Base-by-base conservation (phyloP, 208 protist species). In the Borovskyia barvae region DNA sequence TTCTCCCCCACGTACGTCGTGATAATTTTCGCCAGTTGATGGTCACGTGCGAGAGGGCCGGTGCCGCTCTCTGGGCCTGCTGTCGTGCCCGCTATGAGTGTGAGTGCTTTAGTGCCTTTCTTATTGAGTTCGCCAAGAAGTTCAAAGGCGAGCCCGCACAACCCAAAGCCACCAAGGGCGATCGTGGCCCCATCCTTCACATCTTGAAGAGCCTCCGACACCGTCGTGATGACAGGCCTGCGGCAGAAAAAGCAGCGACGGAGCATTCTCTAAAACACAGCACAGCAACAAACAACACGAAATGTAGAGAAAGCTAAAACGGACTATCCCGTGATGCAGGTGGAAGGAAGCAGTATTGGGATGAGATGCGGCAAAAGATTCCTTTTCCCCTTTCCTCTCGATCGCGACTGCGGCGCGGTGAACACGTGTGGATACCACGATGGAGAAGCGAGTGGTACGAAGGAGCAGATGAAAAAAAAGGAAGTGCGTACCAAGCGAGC, bases 1-100 rank as follows among this genome's bases (percentile, higher is more conserved):
- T 98, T 98, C 60, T 98, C 93, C 39, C 95, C 96, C 2, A 98
- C 90, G 63, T 98, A 98, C 7, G 83, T 92, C 5, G 93, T 82
- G 65, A 98, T 75, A 48, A 49, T 53, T 49, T 96, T 92, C 24
- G 55, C 45, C 1, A 75, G 72, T 37, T 96, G 73, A 11, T 80
- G 80, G 96, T 97, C 52, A 54, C 58, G 42, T n/a, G 97, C 72
- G 5, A 98, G 78, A 7, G 94, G 25, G 2, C 96, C 95, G 2
- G 97, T 61, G 32, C 94, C 95, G 53, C 72, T 85, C 51, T 97
- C 90, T 32, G 86, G 68, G 5, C 97, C 83, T 0, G 85, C 82
- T 51, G 71, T 66, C 59, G 97, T 98, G 45, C 94, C 92, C 25
- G 37, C 69, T 19, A 96, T 92, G 17, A 94, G 53, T 8, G 89